Conservation (phyloP, 169 alveolate species). For the Babesia bovis region DNA sequence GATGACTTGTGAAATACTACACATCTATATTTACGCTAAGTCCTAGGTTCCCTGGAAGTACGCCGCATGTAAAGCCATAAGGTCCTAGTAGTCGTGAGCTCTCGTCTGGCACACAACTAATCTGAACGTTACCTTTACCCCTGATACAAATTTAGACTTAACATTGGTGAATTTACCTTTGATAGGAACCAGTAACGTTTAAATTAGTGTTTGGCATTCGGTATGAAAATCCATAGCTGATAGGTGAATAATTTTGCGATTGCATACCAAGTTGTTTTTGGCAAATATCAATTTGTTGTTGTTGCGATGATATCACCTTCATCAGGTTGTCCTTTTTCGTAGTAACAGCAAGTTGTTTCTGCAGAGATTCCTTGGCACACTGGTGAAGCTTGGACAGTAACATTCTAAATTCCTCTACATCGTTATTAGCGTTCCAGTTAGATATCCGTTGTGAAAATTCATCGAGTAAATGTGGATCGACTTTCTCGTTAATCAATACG, state of each 20-base stretch:
- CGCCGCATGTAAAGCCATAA: conserved; percentile 75
- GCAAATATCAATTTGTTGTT: conserved; percentile 69
- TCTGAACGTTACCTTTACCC: conserved; percentile 68
- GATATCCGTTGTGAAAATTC: background rate
- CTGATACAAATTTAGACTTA: background rate
- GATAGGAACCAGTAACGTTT: conserved; percentile 52
- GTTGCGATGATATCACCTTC: conserved; percentile 68
- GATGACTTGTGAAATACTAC: conserved; percentile 22
- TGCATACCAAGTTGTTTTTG: conserved; percentile 40
- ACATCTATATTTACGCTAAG: conserved; percentile 65
- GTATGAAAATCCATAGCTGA: conserved; percentile 72
- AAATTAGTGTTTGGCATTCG: conserved; percentile 76
- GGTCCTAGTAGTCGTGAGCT: conserved; percentile 70
- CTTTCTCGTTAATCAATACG: background rate
- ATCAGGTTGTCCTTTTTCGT: conserved; percentile 56
- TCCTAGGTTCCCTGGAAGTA: conserved; percentile 76
- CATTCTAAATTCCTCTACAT: conserved; percentile 38
- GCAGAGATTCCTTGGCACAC: conserved; percentile 29
- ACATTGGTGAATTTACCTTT: conserved; percentile 10
- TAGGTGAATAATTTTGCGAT: conserved; percentile 47
- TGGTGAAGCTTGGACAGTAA: conserved; percentile 16
- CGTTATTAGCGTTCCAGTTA: conserved; percentile 26
- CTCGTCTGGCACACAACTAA: conserved; percentile 79
- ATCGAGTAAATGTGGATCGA: background rate
- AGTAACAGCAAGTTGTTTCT: conserved; percentile 29